Percentiles rank a stretch among this genome's conserved stretches.
Conservation (phyloP, 2,329 filamentous ascomycete genomes). For the Neobulgaria alba region DNA sequence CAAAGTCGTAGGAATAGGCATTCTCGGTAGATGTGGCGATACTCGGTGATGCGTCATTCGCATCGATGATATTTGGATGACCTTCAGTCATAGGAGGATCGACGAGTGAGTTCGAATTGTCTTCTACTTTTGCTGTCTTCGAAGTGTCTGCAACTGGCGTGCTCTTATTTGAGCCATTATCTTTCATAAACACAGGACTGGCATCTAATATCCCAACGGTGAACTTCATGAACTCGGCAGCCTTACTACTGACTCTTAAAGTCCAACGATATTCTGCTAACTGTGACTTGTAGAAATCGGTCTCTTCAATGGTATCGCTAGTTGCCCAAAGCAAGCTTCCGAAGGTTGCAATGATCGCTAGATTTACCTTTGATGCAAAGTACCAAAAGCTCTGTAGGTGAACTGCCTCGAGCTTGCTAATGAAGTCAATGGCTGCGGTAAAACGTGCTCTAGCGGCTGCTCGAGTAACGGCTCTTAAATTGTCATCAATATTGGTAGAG, state of each 20-base stretch:
- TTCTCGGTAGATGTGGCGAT: slow-evolving; percentile 16
- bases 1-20: slow-evolving; percentile 13
- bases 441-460: slow-evolving; percentile 33
- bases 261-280: slow-evolving; percentile 23
- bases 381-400: slow-evolving; percentile 39
- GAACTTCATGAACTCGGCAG: slow-evolving; percentile 25
- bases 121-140: background rate
- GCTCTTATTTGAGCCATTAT: slow-evolving; percentile 10
- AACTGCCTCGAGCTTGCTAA: slow-evolving; percentile 34
- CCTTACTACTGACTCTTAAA: slow-evolving; percentile 21
- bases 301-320: slow-evolving; percentile 16
- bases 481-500: slow-evolving; percentile 16
- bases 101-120: background rate
- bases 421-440: slow-evolving; percentile 33
- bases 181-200: slow-evolving; percentile 20
- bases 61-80: slow-evolving; percentile 1
- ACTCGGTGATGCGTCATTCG: slow-evolving; percentile 16
- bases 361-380: slow-evolving; percentile 35
- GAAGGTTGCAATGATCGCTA: slow-evolving; percentile 35
- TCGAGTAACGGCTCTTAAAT: slow-evolving; percentile 17
- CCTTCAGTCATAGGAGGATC: slow-evolving; percentile 4
- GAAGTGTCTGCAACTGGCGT: slow-evolving; percentile 9
- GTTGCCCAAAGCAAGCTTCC: slow-evolving; percentile 31
- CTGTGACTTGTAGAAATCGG: slow-evolving; percentile 20
- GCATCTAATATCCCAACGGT: slow-evolving; percentile 23